These are phyloP conservation scores for Coemansia sp. DNA, from an alignment of 192 early-diverging fungal genomes.

Conservation along the genomic window DNA sequence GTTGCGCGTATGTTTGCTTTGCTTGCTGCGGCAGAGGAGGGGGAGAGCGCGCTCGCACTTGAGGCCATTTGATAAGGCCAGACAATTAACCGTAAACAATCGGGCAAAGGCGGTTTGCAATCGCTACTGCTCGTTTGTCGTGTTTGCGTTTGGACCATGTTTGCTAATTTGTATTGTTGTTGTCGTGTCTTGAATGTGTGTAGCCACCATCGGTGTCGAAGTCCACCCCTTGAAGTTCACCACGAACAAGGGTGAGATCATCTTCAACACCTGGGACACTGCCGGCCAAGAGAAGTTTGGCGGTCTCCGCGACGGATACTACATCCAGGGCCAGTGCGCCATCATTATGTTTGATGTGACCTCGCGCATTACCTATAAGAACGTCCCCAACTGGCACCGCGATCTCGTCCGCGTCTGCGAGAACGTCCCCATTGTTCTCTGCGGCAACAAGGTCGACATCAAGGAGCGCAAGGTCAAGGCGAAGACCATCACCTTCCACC, in stretches of 20 bases:
- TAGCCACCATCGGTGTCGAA: slow-evolving; percentile 98
- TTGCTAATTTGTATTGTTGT: slow-evolving; percentile 1
- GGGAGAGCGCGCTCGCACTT: background rate
- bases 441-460: slow-evolving; percentile 99
- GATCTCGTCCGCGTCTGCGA: slow-evolving; percentile 99
- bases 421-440: slow-evolving; percentile 99
- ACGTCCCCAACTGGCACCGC: slow-evolving; percentile 99
- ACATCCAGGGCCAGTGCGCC: slow-evolving; percentile 98
- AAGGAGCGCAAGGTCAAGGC: slow-evolving; percentile 99
- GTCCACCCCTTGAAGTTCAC: slow-evolving; percentile 97
- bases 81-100: slow-evolving; percentile 1
- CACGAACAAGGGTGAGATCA: slow-evolving; percentile 94
- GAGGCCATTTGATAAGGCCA: background rate
- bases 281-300: slow-evolving; percentile 99
- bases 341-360: slow-evolving; percentile 99
- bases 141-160: background rate
- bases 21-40: background rate
- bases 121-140: slow-evolving; percentile 6
- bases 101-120: slow-evolving; percentile 1
- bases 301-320: slow-evolving; percentile 99
- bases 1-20: slow-evolving; percentile 2
- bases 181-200: slow-evolving; percentile 21
- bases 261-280: slow-evolving; percentile 99
- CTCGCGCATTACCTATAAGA: slow-evolving; percentile 99
- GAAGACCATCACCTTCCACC: slow-evolving; percentile 99